Conservation (phyloP, 306 rosid genomes). For the Rosa chinensis region DNA sequence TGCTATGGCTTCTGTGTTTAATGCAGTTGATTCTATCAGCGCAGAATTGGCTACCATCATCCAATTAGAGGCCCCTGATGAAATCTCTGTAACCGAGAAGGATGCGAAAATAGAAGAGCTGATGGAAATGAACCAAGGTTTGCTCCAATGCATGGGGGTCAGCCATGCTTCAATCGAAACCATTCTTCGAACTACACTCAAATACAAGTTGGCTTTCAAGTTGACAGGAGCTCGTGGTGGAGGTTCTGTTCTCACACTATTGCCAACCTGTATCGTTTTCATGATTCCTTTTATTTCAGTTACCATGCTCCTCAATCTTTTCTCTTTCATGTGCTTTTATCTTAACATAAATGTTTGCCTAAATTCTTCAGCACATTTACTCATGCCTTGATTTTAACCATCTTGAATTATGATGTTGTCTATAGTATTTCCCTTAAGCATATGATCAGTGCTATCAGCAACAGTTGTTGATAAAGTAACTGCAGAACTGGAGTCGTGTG, state of each 20-base stretch:
- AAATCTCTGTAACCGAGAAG: slow-evolving; percentile 54
- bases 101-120: slow-evolving; percentile 82
- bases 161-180: slow-evolving; percentile 88
- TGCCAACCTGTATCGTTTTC: slow-evolving; percentile 87
- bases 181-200: slow-evolving; percentile 77
- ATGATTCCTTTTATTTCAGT: slow-evolving; percentile 13
- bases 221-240: slow-evolving; percentile 99
- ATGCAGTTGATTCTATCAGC: slow-evolving; percentile 85
- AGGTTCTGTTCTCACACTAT: slow-evolving; percentile 92
- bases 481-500: slow-evolving; percentile 77
- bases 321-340: background rate
- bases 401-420: background rate
- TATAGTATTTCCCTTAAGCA: slow-evolving; percentile 40
- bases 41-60: slow-evolving; percentile 63
- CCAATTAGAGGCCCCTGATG: slow-evolving; percentile 61
- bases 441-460: slow-evolving; percentile 73
- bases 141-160: slow-evolving; percentile 94
- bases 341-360: background rate
- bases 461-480: slow-evolving; percentile 66
- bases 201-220: slow-evolving; percentile 80
- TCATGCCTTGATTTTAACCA: background rate
- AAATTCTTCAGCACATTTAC: background rate
- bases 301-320: background rate
- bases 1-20: slow-evolving; percentile 78
- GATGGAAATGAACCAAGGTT: slow-evolving; percentile 97